A percentile compares a stretch with the other conserved stretches of the same genome.
These are phyloP conservation scores for Colletotrichum sp. DNA, from an alignment of 2,329 filamentous ascomycete species.

Conservation along the genomic window DNA sequence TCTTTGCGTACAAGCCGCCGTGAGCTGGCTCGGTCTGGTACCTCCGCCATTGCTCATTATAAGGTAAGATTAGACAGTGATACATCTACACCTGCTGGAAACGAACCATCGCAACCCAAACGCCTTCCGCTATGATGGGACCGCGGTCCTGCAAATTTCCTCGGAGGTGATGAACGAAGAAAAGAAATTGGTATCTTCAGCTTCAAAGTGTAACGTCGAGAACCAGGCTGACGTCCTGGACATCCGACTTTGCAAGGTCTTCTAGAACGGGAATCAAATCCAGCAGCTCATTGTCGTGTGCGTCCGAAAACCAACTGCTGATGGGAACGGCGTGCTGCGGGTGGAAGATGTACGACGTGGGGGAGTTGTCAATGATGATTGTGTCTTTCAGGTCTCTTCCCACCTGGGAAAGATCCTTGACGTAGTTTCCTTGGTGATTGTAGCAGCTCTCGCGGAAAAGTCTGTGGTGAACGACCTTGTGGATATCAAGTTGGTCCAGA, in stretches of 20 bases:
- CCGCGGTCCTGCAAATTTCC: slow-evolving; percentile 23
- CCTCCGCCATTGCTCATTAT: slow-evolving; percentile 33
- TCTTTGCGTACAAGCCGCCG: slow-evolving; percentile 27
- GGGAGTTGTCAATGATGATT: slow-evolving; percentile 99
- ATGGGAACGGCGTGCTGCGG: slow-evolving; percentile 98
- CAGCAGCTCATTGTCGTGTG: slow-evolving; percentile 97
- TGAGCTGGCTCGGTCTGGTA: slow-evolving; percentile 15
- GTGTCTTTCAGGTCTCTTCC: slow-evolving; percentile 95
- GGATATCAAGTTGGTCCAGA: slow-evolving; percentile 95
- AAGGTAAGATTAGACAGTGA: slow-evolving; percentile 55
- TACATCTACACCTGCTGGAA: slow-evolving; percentile 54
- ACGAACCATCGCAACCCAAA: slow-evolving; percentile 54
- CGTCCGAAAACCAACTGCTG: slow-evolving; percentile 99
- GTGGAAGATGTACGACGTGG: slow-evolving; percentile 99
- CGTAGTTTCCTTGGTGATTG: slow-evolving; percentile 99
- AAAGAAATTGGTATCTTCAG: slow-evolving; percentile 34
- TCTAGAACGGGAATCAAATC: slow-evolving; percentile 98
- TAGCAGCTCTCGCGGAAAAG: slow-evolving; percentile 98
- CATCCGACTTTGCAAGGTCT: slow-evolving; percentile 87
- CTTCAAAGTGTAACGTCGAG: slow-evolving; percentile 83
- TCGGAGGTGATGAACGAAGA: slow-evolving; percentile 32
- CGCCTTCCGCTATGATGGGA: slow-evolving; percentile 60
- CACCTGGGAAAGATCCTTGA: slow-evolving; percentile 98
- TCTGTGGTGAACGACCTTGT: slow-evolving; percentile 93
- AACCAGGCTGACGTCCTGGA: slow-evolving; percentile 95